Evolutionary conservation across 2,329 filamentous ascomycete species (phyloP).

Genomic region (Aureobasidium sp.): DNA sequence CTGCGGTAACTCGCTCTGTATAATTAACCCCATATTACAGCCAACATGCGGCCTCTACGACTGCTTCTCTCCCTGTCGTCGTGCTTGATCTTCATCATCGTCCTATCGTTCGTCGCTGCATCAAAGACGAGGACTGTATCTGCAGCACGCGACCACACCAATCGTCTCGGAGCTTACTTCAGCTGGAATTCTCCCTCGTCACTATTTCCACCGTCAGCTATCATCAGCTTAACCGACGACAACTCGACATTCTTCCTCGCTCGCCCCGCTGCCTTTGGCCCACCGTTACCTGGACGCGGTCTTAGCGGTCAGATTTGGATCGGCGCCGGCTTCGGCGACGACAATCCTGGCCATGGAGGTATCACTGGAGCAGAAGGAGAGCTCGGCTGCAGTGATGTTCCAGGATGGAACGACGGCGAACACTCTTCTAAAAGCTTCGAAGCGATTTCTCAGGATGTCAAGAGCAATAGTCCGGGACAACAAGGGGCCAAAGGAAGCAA

Average conservation of each 20-base stretch:
- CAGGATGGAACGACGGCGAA: conserved; percentile 67
- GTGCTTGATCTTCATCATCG: conserved; percentile 35
- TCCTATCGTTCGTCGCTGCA: conserved; percentile 37
- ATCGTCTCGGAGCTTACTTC: conserved; percentile 35
- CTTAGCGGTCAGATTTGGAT: conserved; percentile 90
- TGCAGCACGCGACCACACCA: conserved; percentile 21
- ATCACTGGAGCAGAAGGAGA: conserved; percentile 63
- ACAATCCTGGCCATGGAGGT: conserved; percentile 55
- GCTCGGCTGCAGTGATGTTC: conserved; percentile 89
- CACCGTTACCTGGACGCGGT: conserved; percentile 64
- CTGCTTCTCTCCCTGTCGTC: conserved; percentile 38
- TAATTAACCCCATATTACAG: conserved; percentile 16
- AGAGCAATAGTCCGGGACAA: conserved; percentile 21
- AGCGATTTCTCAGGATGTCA: conserved; percentile 30
- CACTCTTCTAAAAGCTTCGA: conserved; percentile 17
- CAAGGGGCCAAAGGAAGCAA: conserved; percentile 20
- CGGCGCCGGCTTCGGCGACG: conserved; percentile 83
- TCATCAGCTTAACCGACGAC: conserved; percentile 93
- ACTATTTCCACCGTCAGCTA: conserved; percentile 88
- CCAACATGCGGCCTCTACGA: conserved; percentile 33
- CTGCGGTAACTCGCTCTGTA: background rate
- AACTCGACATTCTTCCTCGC: conserved; percentile 97
- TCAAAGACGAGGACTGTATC: conserved; percentile 16
- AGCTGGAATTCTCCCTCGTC: conserved; percentile 59
- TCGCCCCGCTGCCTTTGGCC: conserved; percentile 87